Base-by-base conservation (phyloP, 2,329 filamentous ascomycete genomes). In the Claviceps sp. region DNA sequence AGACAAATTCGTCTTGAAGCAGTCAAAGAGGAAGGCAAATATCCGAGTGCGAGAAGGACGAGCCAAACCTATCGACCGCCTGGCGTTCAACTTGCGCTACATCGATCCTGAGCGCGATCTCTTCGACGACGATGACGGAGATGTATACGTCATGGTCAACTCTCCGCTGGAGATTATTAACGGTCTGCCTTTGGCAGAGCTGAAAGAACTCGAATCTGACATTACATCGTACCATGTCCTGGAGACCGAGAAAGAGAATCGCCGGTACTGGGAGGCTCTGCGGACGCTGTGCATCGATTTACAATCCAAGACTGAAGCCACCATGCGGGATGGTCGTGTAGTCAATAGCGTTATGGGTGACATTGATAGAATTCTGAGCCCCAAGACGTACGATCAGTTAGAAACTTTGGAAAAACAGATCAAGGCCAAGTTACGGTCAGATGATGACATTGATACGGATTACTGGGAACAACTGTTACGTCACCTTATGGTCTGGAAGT, bases 11-110 rank as follows among this genome's bases (percentile, higher is more conserved):
- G 93, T 97, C 52, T 73, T 98, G 62, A 90, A 89, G 68, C 93
- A 98, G 70, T 86, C 91, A 47, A 98, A 97, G 76, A 97, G 94
- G 74, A 97, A 96, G 73, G 91, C 93, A 43, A 87, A 90, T 58
- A 94, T 98, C 59, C 85, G 93, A 42, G 89, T 97, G 46, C 87
- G 89, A 60, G 90, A 94, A 67, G 86, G 87, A 11, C 82, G 94
- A 59, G 90, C 91, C 52, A 90, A 89, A 64, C 87, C 91, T 10
- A 91, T 97, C 62, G 93, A 98, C 70, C 90, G 87, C 75, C 78
- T 98, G 46, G 89, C 90, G 1, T 93, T 97, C 62, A 94, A 87
- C 55, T 72, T 98, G 56, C 84, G 89, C 58, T 87, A 91, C 56
- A 84, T 97, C 58, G 93, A 98, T 65, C 77, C 83, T 34, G 87